These are phyloP conservation scores for Cyclotella sp. DNA, from an alignment of 108 stramenopile species.

Conservation along the genomic window DNA sequence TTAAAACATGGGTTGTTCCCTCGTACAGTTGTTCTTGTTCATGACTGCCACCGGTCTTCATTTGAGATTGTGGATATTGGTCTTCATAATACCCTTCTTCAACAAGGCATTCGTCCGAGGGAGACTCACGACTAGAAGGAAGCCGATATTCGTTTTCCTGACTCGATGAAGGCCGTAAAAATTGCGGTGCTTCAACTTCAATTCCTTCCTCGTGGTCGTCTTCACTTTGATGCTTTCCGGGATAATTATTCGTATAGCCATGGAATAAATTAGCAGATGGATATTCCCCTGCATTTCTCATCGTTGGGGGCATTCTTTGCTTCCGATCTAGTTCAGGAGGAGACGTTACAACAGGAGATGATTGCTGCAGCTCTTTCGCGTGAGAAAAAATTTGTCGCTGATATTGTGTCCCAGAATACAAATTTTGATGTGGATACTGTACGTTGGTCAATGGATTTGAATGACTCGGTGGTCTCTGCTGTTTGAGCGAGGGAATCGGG, in stretches of 20 bases:
- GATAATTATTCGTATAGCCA: background rate
- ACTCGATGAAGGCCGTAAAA: background rate
- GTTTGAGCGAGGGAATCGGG: background rate
- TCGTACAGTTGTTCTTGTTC: background rate
- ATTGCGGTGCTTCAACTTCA: background rate
- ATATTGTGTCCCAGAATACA: background rate
- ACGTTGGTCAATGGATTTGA: background rate
- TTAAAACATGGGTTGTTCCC: background rate
- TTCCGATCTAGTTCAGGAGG: slow-evolving; percentile 22
- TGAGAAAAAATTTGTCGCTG: background rate
- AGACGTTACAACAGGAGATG: slow-evolving; percentile 6
- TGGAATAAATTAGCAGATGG: background rate
- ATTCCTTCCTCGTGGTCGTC: background rate
- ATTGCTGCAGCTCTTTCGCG: background rate
- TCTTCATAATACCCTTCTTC: slow-evolving; percentile 4
- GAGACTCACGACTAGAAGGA: slow-evolving; percentile 31
- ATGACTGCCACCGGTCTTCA: background rate
- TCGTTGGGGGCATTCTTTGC: background rate
- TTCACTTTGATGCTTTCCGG: background rate
- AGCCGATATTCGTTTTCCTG: background rate
- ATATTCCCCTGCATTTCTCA: background rate
- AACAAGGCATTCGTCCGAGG: slow-evolving; percentile 18
- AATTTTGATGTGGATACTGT: slow-evolving; percentile 5
- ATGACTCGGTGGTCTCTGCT: slow-evolving; percentile 9
- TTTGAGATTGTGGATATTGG: background rate